Evolutionary conservation across 176 grass and related monocot genomes (phyloP).

Genomic region (Oryza coarctata): DNA sequence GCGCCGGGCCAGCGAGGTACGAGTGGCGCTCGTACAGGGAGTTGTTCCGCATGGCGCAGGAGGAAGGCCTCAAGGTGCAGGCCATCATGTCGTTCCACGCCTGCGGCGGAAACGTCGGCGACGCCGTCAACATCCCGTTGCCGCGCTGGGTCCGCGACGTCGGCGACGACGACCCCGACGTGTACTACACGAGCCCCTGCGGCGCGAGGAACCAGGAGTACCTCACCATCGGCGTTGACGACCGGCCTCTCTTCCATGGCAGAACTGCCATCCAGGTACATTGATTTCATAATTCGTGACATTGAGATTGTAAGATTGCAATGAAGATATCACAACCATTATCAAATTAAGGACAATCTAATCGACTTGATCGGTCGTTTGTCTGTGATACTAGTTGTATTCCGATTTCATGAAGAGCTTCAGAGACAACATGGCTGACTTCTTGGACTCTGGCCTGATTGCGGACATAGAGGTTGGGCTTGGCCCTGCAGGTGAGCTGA

Average conservation of each 20-base stretch:
- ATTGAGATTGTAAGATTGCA: neutral
- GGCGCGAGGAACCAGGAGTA: conserved; percentile 59
- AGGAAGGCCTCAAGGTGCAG: conserved; percentile 65
- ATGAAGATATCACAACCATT: neutral
- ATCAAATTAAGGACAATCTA: neutral
- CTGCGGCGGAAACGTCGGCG: conserved; percentile 86
- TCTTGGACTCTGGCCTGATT: conserved; percentile 63
- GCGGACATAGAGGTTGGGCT: conserved; percentile 81
- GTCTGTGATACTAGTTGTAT: conserved; percentile 46
- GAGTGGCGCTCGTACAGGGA: conserved; percentile 74
- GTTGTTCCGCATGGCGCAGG: conserved; percentile 46
- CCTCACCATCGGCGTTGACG: conserved; percentile 61
- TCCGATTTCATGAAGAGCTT: conserved; percentile 81
- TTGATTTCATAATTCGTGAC: neutral
- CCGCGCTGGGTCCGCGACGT: conserved; percentile 49
- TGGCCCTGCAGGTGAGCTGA: conserved; percentile 72
- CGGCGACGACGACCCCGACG: conserved; percentile 41
- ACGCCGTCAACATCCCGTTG: conserved; percentile 50
- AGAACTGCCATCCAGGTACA: conserved; percentile 61
- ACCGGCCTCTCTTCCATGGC: conserved; percentile 57
- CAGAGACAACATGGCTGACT: conserved; percentile 80
- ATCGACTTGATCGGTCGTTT: neutral
- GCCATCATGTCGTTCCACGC: conserved; percentile 89
- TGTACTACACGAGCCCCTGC: conserved; percentile 54
- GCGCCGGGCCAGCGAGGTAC: conserved; percentile 39